Base-by-base conservation (phyloP, 1,284 basidiomycete genomes). In the Leccinum fallax region DNA sequence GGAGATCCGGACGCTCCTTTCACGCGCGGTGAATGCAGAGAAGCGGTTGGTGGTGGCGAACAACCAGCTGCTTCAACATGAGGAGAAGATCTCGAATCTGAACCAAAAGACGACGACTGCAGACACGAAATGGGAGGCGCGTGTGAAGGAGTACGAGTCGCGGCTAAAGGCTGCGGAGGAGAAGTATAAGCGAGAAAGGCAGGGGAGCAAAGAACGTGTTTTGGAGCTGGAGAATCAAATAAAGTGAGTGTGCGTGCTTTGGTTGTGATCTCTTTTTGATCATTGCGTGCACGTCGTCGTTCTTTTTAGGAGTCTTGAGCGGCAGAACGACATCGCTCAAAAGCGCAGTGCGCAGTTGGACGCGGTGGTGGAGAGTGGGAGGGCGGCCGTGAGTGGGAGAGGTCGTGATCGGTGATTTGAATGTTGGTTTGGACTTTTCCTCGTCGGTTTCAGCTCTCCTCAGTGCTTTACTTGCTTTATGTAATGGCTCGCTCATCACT, bases 111-210 rank as follows among this genome's bases (percentile, higher is more conserved):
- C 83, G 34, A 78, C 81, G 0, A 79, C 78, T 0, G 89, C 92
- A 0, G 94, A 95, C 71, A 80, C 76, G 64, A 97, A 94, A 77
- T 98, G 94, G 95, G 96, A 96, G 71, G 94, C 88, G 0, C 83
- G 95, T 15, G 92, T 97, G 55, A 91, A 90, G 74, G 95, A 98
- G 78, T 95, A 95, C 69, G 95, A 99, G 77, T 74, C 85, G 24
- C 80, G 94, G 16, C 76, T 95, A 67, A 90, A 89, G 74, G 86
- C 88, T 0, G 93, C 94, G 0, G 95, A 97, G 71, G 97, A 99
- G 81, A 91, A 90, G 75, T 88, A 96, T 67, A 99, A 98, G 83
- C 83, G 95, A 52, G 97, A 98, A 79, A 83, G 93, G 65, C 95
- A 98, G 71, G 97, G 97, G 4, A 89, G 92, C 43, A 98, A 98